Conservation (phyloP, 2,329 filamentous ascomycete genomes). For the Tolypocladium guangdongense region DNA sequence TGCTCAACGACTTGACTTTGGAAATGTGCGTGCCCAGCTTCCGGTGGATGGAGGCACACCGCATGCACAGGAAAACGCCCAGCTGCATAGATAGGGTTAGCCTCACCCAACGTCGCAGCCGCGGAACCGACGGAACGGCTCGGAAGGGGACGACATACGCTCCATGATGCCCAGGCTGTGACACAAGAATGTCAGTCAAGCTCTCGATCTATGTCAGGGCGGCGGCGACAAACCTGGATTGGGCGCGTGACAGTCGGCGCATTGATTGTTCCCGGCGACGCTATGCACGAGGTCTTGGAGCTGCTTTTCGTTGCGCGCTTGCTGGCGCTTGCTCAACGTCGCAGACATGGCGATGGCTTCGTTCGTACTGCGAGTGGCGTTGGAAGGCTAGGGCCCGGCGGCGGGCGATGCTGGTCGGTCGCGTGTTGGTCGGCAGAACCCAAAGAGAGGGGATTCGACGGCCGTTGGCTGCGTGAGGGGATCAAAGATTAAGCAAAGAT, state of each 20-base stretch:
- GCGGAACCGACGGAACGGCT: not conserved
- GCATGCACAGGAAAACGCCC: constrained; percentile 95
- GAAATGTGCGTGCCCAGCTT: constrained; percentile 96
- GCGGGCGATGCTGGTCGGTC: not conserved
- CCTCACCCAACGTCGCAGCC: not conserved
- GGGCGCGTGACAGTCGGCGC: constrained; percentile 82
- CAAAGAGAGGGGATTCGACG: not conserved
- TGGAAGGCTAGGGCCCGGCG: not conserved
- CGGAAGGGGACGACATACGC: constrained; percentile 45
- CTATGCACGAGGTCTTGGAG: constrained; percentile 81
- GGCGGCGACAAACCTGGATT: constrained; percentile 65
- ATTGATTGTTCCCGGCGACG: constrained; percentile 79
- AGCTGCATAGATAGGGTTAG: constrained; percentile 42
- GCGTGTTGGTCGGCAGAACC: not conserved
- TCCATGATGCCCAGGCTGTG: constrained; percentile 92
- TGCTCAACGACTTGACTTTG: constrained; percentile 96
- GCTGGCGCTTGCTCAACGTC: constrained; percentile 85
- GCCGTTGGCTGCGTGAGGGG: constrained; percentile 2
- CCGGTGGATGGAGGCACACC: constrained; percentile 88
- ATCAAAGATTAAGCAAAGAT: constrained; percentile 4
- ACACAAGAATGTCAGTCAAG: constrained; percentile 1
- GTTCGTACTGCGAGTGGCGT: not conserved
- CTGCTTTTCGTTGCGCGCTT: constrained; percentile 89
- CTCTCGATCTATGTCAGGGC: not conserved
- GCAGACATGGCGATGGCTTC: constrained; percentile 48